Conservation (phyloP, 2,329 filamentous ascomycete species). For the Colletotrichum graminicola region DNA sequence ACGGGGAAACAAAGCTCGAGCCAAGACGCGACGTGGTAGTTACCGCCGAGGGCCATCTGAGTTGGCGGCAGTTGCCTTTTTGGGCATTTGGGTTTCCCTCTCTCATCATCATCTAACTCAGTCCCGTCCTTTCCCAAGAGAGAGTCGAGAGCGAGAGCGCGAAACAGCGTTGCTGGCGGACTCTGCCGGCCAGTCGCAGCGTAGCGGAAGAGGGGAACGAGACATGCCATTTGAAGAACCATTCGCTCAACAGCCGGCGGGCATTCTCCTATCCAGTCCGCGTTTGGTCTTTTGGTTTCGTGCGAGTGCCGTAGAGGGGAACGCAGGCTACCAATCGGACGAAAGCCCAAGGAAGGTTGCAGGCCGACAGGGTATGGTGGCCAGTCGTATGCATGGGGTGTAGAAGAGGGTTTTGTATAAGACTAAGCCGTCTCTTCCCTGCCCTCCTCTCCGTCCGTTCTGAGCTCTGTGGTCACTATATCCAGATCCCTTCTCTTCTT, state of each 20-base stretch:
- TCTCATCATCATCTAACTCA: conserved; percentile 11
- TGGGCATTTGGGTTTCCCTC: conserved; percentile 14
- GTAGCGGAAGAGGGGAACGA: conserved; percentile 18
- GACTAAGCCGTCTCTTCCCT: conserved; percentile 31
- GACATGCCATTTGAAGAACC: conserved; percentile 41
- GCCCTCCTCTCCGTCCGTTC: background rate
- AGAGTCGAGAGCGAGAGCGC: conserved; percentile 23
- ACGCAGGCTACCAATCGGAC: conserved; percentile 31
- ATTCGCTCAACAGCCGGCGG: conserved; percentile 31
- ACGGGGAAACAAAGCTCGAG: conserved; percentile 25
- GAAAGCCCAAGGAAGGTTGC: conserved; percentile 24
- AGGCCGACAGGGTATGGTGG: conserved; percentile 22
- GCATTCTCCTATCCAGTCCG: conserved; percentile 19
- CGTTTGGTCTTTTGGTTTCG: conserved; percentile 41
- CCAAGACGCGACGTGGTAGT: conserved; percentile 1
- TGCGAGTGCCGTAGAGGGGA: conserved; percentile 33
- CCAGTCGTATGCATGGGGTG: conserved; percentile 22
- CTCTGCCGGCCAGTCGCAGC: conserved; percentile 15
- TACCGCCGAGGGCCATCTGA: conserved; percentile 12
- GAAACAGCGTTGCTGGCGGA: conserved; percentile 18
- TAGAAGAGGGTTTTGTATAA: conserved; percentile 40
- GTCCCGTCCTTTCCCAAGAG: conserved; percentile 14
- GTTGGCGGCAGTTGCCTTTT: conserved; percentile 3
- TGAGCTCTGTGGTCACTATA: conserved; percentile 35
- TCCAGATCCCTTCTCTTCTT: conserved; percentile 35